Conservation (phyloP, 352 stramenopile species). For the Phytopythium vexans region DNA sequence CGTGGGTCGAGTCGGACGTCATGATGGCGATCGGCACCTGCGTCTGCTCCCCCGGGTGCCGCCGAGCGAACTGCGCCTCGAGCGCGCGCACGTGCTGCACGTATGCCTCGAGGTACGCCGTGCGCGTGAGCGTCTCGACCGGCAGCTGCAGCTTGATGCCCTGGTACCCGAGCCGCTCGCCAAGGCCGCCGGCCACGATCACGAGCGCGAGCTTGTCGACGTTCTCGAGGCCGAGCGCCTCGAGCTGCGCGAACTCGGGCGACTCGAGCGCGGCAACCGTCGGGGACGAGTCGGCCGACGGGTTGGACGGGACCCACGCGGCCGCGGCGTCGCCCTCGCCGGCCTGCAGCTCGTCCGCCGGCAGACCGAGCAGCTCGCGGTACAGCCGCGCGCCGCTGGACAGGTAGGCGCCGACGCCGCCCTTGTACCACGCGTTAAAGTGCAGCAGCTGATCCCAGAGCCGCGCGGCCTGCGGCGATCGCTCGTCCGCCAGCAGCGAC, state of each 20-base stretch:
- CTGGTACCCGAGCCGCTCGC: constrained; percentile 95
- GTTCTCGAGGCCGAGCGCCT: constrained; percentile 45
- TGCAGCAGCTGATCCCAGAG: constrained; percentile 47
- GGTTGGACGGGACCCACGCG: constrained; percentile 1
- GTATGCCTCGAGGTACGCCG: constrained; percentile 93
- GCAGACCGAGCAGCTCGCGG: constrained; percentile 17
- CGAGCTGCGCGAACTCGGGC: constrained; percentile 38
- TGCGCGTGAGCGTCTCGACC: constrained; percentile 89
- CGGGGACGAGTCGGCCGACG: constrained; percentile 42
- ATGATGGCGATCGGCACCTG: constrained; percentile 96
- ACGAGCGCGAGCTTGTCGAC: constrained; percentile 91
- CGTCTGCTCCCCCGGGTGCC: constrained; percentile 11
- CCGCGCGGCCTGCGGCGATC: constrained; percentile 1
- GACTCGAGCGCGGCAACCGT: constrained; percentile 45
- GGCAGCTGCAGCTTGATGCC: constrained; percentile 97
- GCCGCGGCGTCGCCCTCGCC: not conserved
- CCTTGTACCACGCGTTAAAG: constrained; percentile 67
- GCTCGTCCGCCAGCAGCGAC: constrained; percentile 12
- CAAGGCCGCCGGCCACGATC: constrained; percentile 96
- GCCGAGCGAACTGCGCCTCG: constrained; percentile 38
- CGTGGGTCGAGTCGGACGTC: constrained; percentile 96
- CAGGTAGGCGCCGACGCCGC: constrained; percentile 56
- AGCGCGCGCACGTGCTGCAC: constrained; percentile 93
- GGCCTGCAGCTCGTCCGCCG: constrained; percentile 5
- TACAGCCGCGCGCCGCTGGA: constrained; percentile 45